Percentiles rank a stretch among this genome's conserved stretches.
Conservation (phyloP, 1,284 basidiomycete genomes). For the Vanrija pseudolonga region DNA sequence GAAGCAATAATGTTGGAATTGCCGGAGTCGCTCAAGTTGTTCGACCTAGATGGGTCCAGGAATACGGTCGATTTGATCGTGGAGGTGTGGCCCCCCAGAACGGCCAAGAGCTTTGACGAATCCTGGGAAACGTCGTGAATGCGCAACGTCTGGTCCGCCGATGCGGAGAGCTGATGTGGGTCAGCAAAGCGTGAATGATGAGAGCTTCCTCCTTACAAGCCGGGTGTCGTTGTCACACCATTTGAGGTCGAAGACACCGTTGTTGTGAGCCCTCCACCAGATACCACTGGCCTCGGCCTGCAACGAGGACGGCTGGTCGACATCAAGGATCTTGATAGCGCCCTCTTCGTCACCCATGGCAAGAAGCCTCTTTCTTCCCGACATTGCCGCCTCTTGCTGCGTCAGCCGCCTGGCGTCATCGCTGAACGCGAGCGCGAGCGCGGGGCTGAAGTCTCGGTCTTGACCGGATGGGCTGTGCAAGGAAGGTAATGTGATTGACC, state of each 20-base stretch:
- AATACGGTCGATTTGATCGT: conserved; percentile 44
- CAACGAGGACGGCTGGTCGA: conserved; percentile 27
- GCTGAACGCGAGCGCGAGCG: conserved; percentile 35
- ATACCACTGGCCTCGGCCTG: conserved; percentile 28
- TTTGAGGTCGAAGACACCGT: conserved; percentile 72
- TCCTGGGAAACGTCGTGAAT: conserved; percentile 33
- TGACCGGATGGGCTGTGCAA: conserved; percentile 28
- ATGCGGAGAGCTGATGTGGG: conserved; percentile 38
- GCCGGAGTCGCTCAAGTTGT: conserved; percentile 1
- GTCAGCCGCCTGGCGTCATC: conserved; percentile 26
- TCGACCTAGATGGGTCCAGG: conserved; percentile 31
- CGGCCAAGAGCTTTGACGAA: conserved; percentile 26
- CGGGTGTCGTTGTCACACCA: conserved; percentile 65
- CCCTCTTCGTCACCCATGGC: conserved; percentile 45
- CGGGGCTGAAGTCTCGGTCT: conserved; percentile 36
- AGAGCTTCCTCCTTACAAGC: conserved; percentile 28
- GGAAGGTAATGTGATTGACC: conserved; percentile 32
- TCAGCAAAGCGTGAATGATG: background rate
- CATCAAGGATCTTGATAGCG: conserved; percentile 36
- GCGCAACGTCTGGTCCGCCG: conserved; percentile 43
- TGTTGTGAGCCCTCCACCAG: conserved; percentile 59
- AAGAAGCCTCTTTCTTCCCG: conserved; percentile 25
- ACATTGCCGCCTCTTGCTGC: conserved; percentile 15
- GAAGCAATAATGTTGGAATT: conserved; percentile 36
- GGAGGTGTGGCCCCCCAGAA: conserved; percentile 43